Evolutionary conservation across 1,284 basidiomycete genomes (phyloP), one percentile per base, ranked within the genome.

Genomic region (Stereum hirsutum): DNA sequence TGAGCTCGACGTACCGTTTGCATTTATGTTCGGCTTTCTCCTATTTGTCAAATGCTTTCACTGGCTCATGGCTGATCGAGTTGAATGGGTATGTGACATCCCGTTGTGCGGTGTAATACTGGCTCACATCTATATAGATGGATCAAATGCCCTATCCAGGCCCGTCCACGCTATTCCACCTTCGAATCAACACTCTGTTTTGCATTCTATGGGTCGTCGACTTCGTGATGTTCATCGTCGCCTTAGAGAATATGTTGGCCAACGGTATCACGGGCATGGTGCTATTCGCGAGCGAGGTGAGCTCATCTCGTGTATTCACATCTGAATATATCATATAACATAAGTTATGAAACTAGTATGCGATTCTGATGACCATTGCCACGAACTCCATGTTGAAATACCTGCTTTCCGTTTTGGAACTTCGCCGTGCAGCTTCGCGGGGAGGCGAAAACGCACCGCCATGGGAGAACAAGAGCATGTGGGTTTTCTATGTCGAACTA

Each of bases 381-480:
- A 68, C 82, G 46, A 91, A 90, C 49, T 81, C 82, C 5, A 78
- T 86, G 43, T 74, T 82, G 42, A 91, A 94, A 59, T 99, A 99
- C 60, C 52, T 75, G n/a, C 75, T 98, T 47, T 90, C 86, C 44
- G 65, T 86, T 19, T 74, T 88, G 50, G 96, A 98, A 57, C 66
- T 91, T 32, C 74, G 86, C 21, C 74, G 89, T 31, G 89, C 90
- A 2, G 74, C 75, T 41, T 65, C 68, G 39, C 68, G 85, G 45
- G 90, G 90, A 19, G 82, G 89, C 25, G 89, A 85, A 54, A 88
- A 88, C 57, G 90, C 90, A 0, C 89, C 90, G 46, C 78, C 84
- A 38, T 99, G 95, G 96, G 94, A 99, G 62, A 84, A 89, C 56
- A 99, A 99, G 72, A 94, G 89, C 67, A 95, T 97, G 81, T 95